phyloP scores from a whole-genome alignment of 2,329 filamentous ascomycete species.

The Cladophialophora carrionii region DNA sequence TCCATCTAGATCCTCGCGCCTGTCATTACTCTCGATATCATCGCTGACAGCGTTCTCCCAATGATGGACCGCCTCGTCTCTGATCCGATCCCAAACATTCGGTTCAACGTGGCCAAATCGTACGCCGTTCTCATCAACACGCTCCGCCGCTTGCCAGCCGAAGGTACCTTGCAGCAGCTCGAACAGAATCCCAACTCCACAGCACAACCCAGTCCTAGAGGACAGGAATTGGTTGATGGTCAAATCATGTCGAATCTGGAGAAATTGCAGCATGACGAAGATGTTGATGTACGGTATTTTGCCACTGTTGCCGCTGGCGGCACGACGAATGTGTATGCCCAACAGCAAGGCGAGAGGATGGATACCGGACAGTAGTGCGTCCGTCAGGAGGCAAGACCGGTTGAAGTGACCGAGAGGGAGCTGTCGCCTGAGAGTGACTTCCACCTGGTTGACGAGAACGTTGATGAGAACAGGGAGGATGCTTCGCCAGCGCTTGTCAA shows the following conservation, averaged over 20 bases:
- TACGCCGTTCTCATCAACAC: conserved; percentile 88
- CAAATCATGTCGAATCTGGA: conserved; percentile 86
- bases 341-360: conserved; percentile 51
- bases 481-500: not conserved
- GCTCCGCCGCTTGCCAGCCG: conserved; percentile 85
- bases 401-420: conserved; percentile 17
- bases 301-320: conserved; percentile 78
- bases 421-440: not conserved
- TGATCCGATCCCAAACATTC: conserved; percentile 97
- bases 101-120: conserved; percentile 99
- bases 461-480: conserved; percentile 8
- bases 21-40: conserved; percentile 90
- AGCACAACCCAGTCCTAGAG: conserved; percentile 67
- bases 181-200: conserved; percentile 71
- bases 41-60: conserved; percentile 88
- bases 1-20: conserved; percentile 79
- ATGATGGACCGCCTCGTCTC: conserved; percentile 93
- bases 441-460: conserved; percentile 3
- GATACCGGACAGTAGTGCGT: conserved; percentile 37
- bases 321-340: conserved; percentile 50
- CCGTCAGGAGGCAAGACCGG: conserved; percentile 9
- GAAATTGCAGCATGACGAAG: conserved; percentile 95
- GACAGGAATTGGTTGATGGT: conserved; percentile 79
- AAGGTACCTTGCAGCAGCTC: conserved; percentile 81
- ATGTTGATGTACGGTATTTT: conserved; percentile 98